Conservation (phyloP, 345 rosid species). For the Eucalyptus coolabah region DNA sequence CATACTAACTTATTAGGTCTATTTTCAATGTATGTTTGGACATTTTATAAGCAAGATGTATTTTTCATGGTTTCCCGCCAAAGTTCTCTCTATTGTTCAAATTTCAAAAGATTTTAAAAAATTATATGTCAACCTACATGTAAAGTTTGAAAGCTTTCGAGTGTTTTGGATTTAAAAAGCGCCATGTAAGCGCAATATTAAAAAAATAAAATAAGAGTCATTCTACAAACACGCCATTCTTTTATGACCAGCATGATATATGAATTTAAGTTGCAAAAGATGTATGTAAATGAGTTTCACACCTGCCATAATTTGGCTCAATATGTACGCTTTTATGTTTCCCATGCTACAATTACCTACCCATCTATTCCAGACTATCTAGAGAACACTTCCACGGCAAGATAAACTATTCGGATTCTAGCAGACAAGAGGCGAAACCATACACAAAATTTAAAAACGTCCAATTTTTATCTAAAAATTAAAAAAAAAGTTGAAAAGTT, state of each 20-base stretch:
- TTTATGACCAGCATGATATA: no score
- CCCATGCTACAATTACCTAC: neutral
- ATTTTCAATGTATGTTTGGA: neutral
- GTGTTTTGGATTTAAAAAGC: neutral
- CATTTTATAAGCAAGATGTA: neutral
- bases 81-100: neutral
- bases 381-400: neutral
- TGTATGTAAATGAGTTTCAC: neutral
- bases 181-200: neutral
- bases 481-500: no score
- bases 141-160: neutral
- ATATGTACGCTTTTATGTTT: neutral
- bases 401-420: neutral
- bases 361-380: neutral
- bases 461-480: neutral
- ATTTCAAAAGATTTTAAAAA: neutral
- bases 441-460: neutral
- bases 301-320: neutral
- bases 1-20: neutral
- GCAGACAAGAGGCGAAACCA: neutral
- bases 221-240: neutral
- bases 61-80: neutral
- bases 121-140: neutral
- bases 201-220: neutral
- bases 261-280: neutral